These are phyloP conservation scores for Aspergillus quadrilineatus DNA, from an alignment of 2,329 filamentous ascomycete genomes.

Conservation along the genomic window DNA sequence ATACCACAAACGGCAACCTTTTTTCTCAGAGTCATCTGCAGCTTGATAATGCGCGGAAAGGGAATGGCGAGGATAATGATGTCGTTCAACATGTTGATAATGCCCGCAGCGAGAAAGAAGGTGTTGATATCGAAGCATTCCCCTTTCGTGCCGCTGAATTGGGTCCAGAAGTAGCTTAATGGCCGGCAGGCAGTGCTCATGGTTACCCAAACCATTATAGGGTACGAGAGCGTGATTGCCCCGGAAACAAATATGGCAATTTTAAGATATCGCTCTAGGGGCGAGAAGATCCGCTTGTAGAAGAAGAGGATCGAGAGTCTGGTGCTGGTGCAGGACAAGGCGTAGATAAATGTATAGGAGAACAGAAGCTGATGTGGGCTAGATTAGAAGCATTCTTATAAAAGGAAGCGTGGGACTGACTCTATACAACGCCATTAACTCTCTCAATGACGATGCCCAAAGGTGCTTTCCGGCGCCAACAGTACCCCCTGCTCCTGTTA, in stretches of 20 bases:
- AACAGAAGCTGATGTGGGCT: conserved; percentile 8
- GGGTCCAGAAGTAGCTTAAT: conserved; percentile 18
- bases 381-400: background rate
- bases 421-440: conserved; percentile 11
- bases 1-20: conserved; percentile 16
- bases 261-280: conserved; percentile 12
- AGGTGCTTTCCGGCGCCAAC: conserved; percentile 15
- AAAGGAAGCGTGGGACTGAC: conserved; percentile 1
- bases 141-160: conserved; percentile 2
- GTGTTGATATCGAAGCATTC: background rate
- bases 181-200: conserved; percentile 14
- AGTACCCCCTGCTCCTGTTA: conserved; percentile 1
- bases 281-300: conserved; percentile 24
- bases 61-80: conserved; percentile 1
- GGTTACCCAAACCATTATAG: conserved; percentile 15
- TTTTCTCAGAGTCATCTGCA: conserved; percentile 15
- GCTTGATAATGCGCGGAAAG: conserved; percentile 7
- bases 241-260: conserved; percentile 8
- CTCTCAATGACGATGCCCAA: conserved; percentile 11
- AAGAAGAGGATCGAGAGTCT: conserved; percentile 25
- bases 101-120: background rate
- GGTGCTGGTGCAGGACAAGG: conserved; percentile 15
- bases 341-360: conserved; percentile 19
- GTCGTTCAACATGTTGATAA: background rate
- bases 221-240: conserved; percentile 16